Percentiles rank a stretch among this genome's conserved stretches.
These are phyloP conservation scores for Cyclotella atomus DNA, from an alignment of 108 stramenopile species.

Conservation along the genomic window DNA sequence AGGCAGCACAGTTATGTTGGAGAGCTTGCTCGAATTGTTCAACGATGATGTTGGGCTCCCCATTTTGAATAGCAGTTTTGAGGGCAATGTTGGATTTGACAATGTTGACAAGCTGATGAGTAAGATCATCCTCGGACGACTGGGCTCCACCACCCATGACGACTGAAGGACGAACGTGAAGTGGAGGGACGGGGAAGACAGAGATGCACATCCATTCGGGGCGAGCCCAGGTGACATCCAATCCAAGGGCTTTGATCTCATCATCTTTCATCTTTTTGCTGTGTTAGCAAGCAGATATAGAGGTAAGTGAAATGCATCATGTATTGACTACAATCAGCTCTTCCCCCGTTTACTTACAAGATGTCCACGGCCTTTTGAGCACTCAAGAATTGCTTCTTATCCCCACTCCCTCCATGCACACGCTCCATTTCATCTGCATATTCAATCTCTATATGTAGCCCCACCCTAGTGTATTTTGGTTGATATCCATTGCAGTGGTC, in stretches of 20 bases:
- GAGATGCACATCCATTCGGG: constrained; percentile 97
- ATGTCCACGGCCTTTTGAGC: constrained; percentile 89
- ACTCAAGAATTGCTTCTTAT: constrained; percentile 92
- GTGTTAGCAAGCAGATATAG: not conserved
- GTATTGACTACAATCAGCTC: not conserved
- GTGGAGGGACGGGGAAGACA: constrained; percentile 97
- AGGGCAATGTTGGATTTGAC: constrained; percentile 95
- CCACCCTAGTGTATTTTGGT: constrained; percentile 86
- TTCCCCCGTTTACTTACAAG: constrained; percentile 56
- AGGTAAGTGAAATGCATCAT: no score
- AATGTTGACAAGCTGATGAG: constrained; percentile 96
- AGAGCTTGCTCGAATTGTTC: constrained; percentile 96
- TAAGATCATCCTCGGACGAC: constrained; percentile 95
- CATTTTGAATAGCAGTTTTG: constrained; percentile 86
- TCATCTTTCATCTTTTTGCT: constrained; percentile 91
- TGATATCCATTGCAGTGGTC: constrained; percentile 88
- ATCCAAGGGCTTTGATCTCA: constrained; percentile 88
- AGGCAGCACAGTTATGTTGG: constrained; percentile 93
- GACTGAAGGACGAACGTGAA: constrained; percentile 98
- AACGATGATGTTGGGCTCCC: constrained; percentile 92
- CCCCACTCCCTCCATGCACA: constrained; percentile 70
- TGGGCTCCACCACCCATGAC: constrained; percentile 74
- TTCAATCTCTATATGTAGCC: constrained; percentile 88
- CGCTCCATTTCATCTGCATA: constrained; percentile 78
- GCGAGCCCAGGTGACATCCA: constrained; percentile 90